These are phyloP conservation scores for Epichloe sibirici DNA, from an alignment of 2,329 filamentous ascomycete species.

Conservation along the genomic window DNA sequence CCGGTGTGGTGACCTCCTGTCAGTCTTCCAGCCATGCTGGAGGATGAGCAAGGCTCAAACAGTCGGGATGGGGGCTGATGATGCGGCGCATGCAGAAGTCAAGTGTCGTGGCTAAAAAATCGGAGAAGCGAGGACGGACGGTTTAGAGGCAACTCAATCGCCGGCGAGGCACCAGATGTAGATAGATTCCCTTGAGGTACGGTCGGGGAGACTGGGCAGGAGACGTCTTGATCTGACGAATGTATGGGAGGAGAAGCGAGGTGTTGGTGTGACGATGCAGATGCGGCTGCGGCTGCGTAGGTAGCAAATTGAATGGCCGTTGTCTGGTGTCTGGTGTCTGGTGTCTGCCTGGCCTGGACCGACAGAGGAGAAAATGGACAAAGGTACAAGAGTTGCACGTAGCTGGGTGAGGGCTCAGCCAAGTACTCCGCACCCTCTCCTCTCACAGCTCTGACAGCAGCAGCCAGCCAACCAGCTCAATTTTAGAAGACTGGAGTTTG, in stretches of 20 bases:
- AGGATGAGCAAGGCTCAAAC: slow-evolving; percentile 24
- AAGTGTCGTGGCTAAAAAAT: slow-evolving; percentile 4
- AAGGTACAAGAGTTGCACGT: background rate
- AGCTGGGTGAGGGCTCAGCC: background rate
- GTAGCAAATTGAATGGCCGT: background rate
- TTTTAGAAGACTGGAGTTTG: too few relatives aligned
- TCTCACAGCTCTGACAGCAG: too few relatives aligned
- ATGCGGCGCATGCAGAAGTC: slow-evolving; percentile 22
- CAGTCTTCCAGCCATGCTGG: slow-evolving; percentile 50
- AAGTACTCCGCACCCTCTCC: background rate
- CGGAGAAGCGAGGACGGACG: background rate
- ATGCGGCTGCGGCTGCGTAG: background rate
- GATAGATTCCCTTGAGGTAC: background rate
- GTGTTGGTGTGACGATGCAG: background rate
- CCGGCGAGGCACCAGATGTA: background rate
- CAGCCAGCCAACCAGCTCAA: background rate
- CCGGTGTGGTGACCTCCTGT: slow-evolving; percentile 35
- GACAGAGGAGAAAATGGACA: background rate
- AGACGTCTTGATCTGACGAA: background rate
- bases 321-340: too few relatives aligned
- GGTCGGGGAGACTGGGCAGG: background rate
- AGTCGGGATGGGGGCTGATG: slow-evolving; percentile 16
- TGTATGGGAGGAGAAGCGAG: background rate
- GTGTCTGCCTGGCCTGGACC: background rate
- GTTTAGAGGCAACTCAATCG: background rate